Conservation (phyloP, 768 basidiomycete species). For the Tricholoma sp. region DNA sequence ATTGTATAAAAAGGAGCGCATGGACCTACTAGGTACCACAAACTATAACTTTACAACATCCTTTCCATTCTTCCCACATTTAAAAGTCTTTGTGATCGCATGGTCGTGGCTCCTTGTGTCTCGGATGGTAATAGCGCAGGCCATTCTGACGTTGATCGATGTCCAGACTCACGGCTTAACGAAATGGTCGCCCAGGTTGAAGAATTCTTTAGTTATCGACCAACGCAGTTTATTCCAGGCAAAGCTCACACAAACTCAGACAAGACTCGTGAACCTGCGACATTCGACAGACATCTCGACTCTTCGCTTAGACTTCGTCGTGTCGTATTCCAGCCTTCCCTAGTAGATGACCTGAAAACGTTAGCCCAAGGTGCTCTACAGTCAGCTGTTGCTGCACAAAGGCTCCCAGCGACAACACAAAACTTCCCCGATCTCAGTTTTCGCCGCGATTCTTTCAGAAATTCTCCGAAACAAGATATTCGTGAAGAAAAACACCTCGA, state of each 20-base stretch:
- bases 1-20: no score
- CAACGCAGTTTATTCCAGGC: neutral
- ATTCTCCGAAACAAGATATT: no score
- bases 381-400: neutral
- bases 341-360: neutral
- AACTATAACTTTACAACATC: no score
- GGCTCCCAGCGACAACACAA: neutral
- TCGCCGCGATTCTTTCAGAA: no score
- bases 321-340: constrained; percentile 2
- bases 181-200: neutral
- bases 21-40: no score
- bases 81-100: no score
- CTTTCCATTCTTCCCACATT: no score
- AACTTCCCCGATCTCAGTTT: no score
- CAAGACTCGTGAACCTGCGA: neutral
- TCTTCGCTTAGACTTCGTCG: constrained; percentile 1
- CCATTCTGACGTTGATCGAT: no score
- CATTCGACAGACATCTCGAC: constrained; percentile 8
- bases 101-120: neutral
- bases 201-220: constrained; percentile 1
- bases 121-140: neutral
- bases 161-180: neutral
- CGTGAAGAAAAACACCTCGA: neutral
- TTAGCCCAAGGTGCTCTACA: constrained; percentile 1
- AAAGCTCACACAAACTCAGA: neutral